Evolutionary conservation across 305 asterid species (phyloP), one percentile per base, ranked within the genome.

Genomic region (Petunia hybrid): DNA sequence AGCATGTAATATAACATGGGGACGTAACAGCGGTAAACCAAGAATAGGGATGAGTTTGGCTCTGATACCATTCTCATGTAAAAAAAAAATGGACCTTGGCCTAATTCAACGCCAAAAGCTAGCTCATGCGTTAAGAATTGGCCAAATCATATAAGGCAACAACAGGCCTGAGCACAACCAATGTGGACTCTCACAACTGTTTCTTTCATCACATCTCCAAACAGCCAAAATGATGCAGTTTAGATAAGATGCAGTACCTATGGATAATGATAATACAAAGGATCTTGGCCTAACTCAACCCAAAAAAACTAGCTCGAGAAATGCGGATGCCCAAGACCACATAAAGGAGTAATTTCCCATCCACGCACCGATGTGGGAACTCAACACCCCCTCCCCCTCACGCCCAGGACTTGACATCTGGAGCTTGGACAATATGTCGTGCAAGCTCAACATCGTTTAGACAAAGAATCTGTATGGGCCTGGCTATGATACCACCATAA

Each of bases 201-300:
- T 10, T 70, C 42, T 70, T 59, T 46, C 77, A 70, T 45, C 60
- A 70, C 43, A 46, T 16, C 22, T 70, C 43, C 12, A 70, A 70
- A 13, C 7, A 8, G 42, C 77, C 35, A 22, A 70, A 46, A 42
- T 70, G 10, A 51, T 3, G 5, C 77, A 46, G 60, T 45, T 31
- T 46, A 70, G 43, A 46, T 46, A 70, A 0, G 61, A 45, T 31
- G 16, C 56, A 68, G n/a, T 43, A n/a, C 22, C 77, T 46, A 46
- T 5, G 12, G 60, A 56, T 53, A 53, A 53, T 53, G 57, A 22
- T 22, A 22, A 22, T 22, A 22, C 31, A 22, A 22, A 22, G 31
- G 31, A 22, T 22, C 31, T 22, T 22, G 31, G 31, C 31, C 31
- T 22, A 22, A 22, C 31, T 22, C 31, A 22, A 22, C 31, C 31